Evolutionary conservation across 140 eudicot genomes (phyloP).

Genomic region (Ambrosia hybrid): DNA sequence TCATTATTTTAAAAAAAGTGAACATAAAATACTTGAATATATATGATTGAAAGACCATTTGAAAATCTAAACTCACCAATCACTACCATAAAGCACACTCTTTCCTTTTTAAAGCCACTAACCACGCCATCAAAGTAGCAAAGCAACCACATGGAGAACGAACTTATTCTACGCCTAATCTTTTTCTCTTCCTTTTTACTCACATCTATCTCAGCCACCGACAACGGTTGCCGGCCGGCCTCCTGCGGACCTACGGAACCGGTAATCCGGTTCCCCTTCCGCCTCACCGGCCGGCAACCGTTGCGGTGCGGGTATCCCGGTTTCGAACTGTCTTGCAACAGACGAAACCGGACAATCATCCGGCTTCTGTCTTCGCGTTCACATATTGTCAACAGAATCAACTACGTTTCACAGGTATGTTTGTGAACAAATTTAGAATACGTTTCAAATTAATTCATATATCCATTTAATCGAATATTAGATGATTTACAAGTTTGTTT

Average conservation of each 20-base stretch:
- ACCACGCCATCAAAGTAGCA: neutral
- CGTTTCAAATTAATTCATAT: no score
- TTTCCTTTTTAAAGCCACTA: neutral
- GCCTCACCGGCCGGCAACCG: constrained; percentile 37
- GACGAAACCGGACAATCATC: constrained; percentile 34
- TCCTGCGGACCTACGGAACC: constrained; percentile 43
- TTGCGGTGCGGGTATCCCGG: constrained; percentile 58
- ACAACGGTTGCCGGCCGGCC: constrained; percentile 34
- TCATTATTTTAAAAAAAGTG: no score
- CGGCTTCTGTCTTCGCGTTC: constrained; percentile 49
- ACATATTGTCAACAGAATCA: constrained; percentile 45
- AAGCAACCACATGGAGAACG: constrained; percentile 27
- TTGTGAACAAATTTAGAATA: neutral
- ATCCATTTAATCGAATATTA: no score
- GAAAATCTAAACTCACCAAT: constrained; percentile 12
- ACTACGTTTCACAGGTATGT: constrained; percentile 44
- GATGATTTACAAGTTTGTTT: no score
- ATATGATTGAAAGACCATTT: neutral
- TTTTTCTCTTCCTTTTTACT: constrained; percentile 22
- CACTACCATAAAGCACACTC: constrained; percentile 24
- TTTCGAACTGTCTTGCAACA: constrained; percentile 49
- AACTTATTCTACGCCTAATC: constrained; percentile 14
- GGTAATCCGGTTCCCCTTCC: constrained; percentile 57
- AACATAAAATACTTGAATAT: no score
- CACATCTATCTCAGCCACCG: constrained; percentile 21